Base-by-base conservation (phyloP, 2,329 filamentous ascomycete genomes). In the Kalmusia sp. region DNA sequence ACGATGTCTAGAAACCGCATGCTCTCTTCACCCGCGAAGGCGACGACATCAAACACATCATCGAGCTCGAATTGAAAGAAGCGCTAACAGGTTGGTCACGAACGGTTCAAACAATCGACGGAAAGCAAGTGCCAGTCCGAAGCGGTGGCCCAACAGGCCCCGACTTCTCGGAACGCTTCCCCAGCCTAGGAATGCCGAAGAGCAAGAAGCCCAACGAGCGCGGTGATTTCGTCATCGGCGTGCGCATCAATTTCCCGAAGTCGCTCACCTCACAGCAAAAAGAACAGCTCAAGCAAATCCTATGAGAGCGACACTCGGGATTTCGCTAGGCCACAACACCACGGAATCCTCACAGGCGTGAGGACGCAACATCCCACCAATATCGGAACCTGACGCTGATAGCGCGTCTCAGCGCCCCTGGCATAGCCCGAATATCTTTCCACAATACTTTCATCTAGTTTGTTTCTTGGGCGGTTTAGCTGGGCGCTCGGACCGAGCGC, bases 21-120 rank as follows among this genome's bases (percentile, higher is more conserved):
- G 84, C 91, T 1, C 82, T 92, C 37, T 96, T 91, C 78, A 88
- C 84, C 54, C 91, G 95, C 56, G 90, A 96, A 52, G 92, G 92
- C 62, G 93, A 98, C 76, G 90, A 98, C 67, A 80, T 99, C 39
- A 80, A 90, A 54, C 86, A 90, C 68, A 89, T 82, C 1, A 82
- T 98, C 62, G 89, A 93, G 6, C 82, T 99, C 47, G 87, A 89
- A 24, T 86, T 99, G 40, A 98, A 97, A 76, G 95, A 99, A 77
- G 92, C 95, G 1, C 79, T 99, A 38, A 96, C 93, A 0, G 95
- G 95, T 53, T 99, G 95, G 95, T 89, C 86, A 65, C 87, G 90
- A 49, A 96, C 91, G n/a, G 87, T 99, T 19, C 86, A 87, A 27
- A 99, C 93, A 8, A 98, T 99, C 64, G 95, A 99, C 68, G 91